These are phyloP conservation scores for Eucalyptus marginata DNA, from an alignment of 345 rosid species.

Conservation along the genomic window DNA sequence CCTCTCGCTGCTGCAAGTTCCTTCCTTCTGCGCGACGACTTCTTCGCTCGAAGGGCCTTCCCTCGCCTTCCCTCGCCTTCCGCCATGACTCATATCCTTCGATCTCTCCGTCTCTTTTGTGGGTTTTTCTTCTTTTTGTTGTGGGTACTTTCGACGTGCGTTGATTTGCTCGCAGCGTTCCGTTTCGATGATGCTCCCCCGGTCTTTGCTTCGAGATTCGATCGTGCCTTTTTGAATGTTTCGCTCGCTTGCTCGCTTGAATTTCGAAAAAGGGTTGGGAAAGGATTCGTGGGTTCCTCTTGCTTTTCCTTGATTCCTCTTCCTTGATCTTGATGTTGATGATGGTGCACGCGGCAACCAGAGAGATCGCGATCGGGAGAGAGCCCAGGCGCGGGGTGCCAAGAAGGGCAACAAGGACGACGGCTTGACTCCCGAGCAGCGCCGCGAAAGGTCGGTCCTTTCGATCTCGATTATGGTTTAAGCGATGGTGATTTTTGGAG, in stretches of 20 bases:
- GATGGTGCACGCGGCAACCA: conserved; percentile 33
- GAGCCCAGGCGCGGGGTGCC: conserved; percentile 22
- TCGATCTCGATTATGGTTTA: neutral
- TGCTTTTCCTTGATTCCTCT: conserved; percentile 4
- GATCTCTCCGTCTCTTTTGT: neutral
- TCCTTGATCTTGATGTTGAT: neutral
- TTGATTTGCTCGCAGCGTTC: neutral
- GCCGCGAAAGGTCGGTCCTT: conserved; percentile 31
- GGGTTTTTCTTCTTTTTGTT: neutral
- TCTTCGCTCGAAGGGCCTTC: neutral
- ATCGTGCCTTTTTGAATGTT: neutral
- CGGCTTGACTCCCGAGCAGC: conserved; percentile 51
- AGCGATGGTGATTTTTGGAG: neutral
- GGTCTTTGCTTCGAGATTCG: neutral
- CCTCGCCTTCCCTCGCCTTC: neutral
- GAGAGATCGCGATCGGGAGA: conserved; percentile 46
- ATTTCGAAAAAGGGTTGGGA: neutral
- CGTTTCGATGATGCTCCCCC: neutral
- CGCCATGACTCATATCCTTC: conserved; percentile 21
- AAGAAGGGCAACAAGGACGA: conserved; percentile 21
- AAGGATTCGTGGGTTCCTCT: neutral
- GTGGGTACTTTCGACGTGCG: neutral
- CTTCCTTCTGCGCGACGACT: neutral
- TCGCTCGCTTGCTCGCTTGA: neutral
- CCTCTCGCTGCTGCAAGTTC: neutral